Evolutionary conservation across 768 basidiomycete genomes (phyloP).

Genomic region (Cystobasidium onofrii): DNA sequence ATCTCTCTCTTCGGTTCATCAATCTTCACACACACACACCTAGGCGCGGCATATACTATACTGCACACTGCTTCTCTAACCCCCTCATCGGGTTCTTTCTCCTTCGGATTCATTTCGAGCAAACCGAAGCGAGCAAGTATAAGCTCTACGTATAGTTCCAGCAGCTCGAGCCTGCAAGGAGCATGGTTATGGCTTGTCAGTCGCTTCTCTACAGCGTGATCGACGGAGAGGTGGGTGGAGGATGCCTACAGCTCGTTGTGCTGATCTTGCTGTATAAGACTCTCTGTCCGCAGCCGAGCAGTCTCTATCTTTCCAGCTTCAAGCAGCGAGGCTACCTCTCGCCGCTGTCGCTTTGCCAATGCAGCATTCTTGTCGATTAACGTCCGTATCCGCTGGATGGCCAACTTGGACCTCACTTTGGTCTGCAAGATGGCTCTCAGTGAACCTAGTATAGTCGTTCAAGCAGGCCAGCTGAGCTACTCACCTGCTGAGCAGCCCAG

Average conservation of each 20-base stretch:
- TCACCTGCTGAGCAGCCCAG: conserved; percentile 1
- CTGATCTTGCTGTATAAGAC: conserved; percentile 32
- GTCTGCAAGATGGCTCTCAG: not conserved
- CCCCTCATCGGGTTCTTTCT: conserved; percentile 74
- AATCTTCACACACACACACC: no score
- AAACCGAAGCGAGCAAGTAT: conserved; percentile 83
- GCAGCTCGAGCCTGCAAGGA: conserved; percentile 63
- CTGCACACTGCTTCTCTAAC: conserved; percentile 76
- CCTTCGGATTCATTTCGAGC: conserved; percentile 52
- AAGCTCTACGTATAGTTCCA: conserved; percentile 93
- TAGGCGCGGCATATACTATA: conserved; percentile 81
- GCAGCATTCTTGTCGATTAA: conserved; percentile 66
- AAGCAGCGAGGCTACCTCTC: conserved; percentile 71
- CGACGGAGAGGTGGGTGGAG: conserved; percentile 18
- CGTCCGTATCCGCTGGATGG: conserved; percentile 26
- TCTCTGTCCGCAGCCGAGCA: conserved; percentile 62
- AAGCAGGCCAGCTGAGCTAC: not conserved
- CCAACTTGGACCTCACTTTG: conserved; percentile 26
- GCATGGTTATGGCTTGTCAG: no score
- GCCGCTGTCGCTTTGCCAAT: conserved; percentile 61
- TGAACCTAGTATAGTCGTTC: not conserved
- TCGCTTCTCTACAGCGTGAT: no score
- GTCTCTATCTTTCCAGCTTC: conserved; percentile 76
- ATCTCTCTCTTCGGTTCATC: no score
- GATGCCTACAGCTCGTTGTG: conserved; percentile 46